These are phyloP conservation scores for Grifola frondosa DNA, from an alignment of 1,284 basidiomycete genomes.

Conservation along the genomic window DNA sequence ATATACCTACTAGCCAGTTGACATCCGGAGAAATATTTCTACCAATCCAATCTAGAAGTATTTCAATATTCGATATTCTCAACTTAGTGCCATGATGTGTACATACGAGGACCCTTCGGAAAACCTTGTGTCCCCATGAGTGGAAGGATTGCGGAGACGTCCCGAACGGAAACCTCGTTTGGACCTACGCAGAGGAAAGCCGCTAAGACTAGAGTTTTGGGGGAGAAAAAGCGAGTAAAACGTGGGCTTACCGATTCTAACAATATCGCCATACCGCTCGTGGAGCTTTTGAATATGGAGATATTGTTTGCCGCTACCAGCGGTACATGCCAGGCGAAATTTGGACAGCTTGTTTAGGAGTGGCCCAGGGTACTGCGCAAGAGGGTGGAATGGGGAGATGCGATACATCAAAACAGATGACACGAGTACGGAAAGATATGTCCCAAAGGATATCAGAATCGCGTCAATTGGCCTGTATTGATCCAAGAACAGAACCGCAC, in stretches of 20 bases:
- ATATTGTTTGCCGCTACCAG: neutral
- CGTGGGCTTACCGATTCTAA: conserved; percentile 31
- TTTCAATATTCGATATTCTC: no score
- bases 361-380: conserved; percentile 16
- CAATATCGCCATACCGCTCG: conserved; percentile 24
- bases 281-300: neutral
- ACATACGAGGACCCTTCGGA: conserved; percentile 16
- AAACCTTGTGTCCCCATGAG: conserved; percentile 14
- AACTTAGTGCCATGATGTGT: no score
- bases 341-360: conserved; percentile 8
- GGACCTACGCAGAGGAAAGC: no score
- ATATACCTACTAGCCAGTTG: conserved; percentile 16
- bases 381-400: conserved; percentile 19
- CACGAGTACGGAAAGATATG: conserved; percentile 11
- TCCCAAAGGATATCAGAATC: conserved; percentile 7
- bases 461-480: conserved; percentile 11
- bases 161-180: conserved; percentile 18
- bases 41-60: no score
- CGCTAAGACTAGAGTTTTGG: no score
- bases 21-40: no score
- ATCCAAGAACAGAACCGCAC: conserved; percentile 7
- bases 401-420: conserved; percentile 14
- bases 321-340: neutral
- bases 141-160: conserved; percentile 9
- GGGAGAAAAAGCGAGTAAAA: neutral